Evolutionary conservation across 2,329 filamentous ascomycete genomes (phyloP).

Genomic region (Teratosphaeria pseudoeucalypti): DNA sequence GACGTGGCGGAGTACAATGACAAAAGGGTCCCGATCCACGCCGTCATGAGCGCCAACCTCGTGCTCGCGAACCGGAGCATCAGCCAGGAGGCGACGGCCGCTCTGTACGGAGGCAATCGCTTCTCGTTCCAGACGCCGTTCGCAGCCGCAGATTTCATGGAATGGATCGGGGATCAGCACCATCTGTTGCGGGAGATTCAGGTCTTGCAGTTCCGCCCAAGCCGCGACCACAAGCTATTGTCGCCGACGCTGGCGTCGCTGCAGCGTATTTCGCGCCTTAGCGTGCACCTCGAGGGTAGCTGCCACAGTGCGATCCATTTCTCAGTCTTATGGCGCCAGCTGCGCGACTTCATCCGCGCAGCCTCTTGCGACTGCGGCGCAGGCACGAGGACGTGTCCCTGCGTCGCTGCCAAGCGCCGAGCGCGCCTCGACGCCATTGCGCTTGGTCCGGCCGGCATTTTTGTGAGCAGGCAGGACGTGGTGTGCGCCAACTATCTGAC

Average conservation of each 20-base stretch:
- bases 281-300: not conserved
- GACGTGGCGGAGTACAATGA: not conserved
- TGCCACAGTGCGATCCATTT: not conserved
- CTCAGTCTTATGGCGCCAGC: not conserved
- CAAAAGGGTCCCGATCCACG: not conserved
- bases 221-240: not conserved
- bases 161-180: not conserved
- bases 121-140: not conserved
- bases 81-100: not conserved
- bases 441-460: not conserved
- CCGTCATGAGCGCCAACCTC: not conserved
- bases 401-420: not conserved
- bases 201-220: not conserved
- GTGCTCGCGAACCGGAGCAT: not conserved
- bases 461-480: not conserved
- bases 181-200: not conserved
- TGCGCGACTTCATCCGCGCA: not conserved
- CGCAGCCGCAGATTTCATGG: not conserved
- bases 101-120: not conserved
- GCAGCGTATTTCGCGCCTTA: not conserved
- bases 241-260: not conserved
- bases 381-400: not conserved
- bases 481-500: too few species aligned
- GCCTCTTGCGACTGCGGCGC: not conserved
- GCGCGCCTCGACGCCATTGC: not conserved